Evolutionary conservation across 2,329 filamentous ascomycete genomes (phyloP), one percentile per base, ranked within the genome.

Genomic region (Ramularia endophylla): DNA sequence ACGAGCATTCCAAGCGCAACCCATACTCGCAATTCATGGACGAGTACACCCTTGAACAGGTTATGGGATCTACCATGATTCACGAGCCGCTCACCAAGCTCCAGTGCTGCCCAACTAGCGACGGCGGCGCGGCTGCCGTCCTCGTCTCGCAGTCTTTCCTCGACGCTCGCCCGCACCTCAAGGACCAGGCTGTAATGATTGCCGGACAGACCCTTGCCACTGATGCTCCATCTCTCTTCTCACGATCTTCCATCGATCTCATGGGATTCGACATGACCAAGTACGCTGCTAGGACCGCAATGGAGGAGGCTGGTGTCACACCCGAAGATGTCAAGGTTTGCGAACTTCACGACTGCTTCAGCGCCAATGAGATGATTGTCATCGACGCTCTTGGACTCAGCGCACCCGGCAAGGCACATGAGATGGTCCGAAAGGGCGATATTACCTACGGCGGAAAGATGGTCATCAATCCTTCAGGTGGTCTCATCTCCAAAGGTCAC

Each of bases 21-120:
- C 90, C 90, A 8, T 98, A 98, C 74, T 90, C 87, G n/a, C 90
- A 97, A 67, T 97, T 98, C 74, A 84, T 83, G 59, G 80, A 94
- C 59, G 86, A 90, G 62, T 97, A 97, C 71, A 85, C 85, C 0
- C 78, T 83, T 29, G 85, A 95, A 22, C 82, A 97, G 66, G 74
- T 97, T 62, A 66, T 87, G 60, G 72, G 82, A 27, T 70, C 86
- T 0, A 73, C 86, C 45, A 85, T 80, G 75, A 86, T 97, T 65
- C 81, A 87, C 68, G 79, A 80, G 51, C 90, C 90, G 12, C 75
- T 97, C 41, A 97, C 92, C 44, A 97, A 95, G 69, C 81, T 97
- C n/a, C 92, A 97, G 70, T 97, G 90, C 76, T 95, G 90, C 68
- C 90, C 92, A 1, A 97, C 90, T 1, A 94, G 87, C 0, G 92